Evolutionary conservation across 108 stramenopile genomes (phyloP), one percentile per base, ranked within the genome.

Genomic region (Nitzschia putrida): DNA sequence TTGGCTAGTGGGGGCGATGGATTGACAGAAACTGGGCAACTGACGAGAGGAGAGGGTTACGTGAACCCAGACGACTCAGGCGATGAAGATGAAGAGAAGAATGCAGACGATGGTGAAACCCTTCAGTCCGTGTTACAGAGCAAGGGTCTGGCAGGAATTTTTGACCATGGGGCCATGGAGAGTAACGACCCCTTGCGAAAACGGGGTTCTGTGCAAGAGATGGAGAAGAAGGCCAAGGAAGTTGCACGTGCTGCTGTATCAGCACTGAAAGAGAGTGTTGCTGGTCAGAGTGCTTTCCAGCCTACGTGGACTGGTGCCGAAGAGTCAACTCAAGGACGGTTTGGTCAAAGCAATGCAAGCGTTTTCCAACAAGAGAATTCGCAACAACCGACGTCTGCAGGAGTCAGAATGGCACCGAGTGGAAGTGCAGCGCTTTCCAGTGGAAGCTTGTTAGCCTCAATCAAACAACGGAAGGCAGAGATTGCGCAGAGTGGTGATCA

Each of bases 121-220:
- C 67, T 93, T 66, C 73, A 78, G 52, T 73, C 63, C 14, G 92
- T 93, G 2, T 76, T 93, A 76, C 85, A 84, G 68, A 87, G 85
- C 42, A 85, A 83, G 65, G 92, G 92, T 5, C 73, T 93, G 8
- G 89, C 89, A 11, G 92, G 88, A 24, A 76, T 93, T 10, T 93
- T 93, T 75, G 79, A 84, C 50, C 83, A 84, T 43, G 69, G 74
- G 38, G 29, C 77, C 24, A 73, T 84, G 0, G 83, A 84, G 43
- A 53, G 39, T 34, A 64, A 56, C 21, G 63, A 77, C 21, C 65
- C 79, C 5, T 22, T 49, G 22, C 55, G 53, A n/a, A 85, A 79
- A 39, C 87, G 85, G 64, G 55, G 58, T 18, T 80, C 86, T 8
- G 80, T 74, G 3, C 43, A 67, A 25, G 89, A 93, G 53, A 93